These are phyloP conservation scores for Xylariaceae sp. DNA, from an alignment of 2,329 filamentous ascomycete species.

Conservation along the genomic window DNA sequence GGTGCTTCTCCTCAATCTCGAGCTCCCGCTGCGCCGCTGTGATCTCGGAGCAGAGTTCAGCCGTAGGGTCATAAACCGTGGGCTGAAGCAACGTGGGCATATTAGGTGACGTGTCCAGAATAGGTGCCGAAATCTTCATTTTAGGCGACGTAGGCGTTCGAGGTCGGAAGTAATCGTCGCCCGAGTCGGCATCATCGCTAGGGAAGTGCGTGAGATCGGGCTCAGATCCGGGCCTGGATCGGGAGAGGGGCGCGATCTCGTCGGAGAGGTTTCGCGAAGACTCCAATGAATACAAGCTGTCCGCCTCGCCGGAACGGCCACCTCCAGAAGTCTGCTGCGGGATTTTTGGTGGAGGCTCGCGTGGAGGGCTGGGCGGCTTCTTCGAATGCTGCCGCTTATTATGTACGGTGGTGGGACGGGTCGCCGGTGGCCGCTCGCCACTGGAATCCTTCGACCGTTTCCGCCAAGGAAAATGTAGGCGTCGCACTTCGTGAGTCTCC, in stretches of 20 bases:
- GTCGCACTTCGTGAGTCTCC: constrained; percentile 19
- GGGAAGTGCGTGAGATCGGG: constrained; percentile 32
- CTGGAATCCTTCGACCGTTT: constrained; percentile 25
- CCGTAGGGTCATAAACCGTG: constrained; percentile 49
- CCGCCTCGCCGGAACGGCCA: constrained; percentile 31
- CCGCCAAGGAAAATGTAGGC: constrained; percentile 25
- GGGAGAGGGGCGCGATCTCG: constrained; percentile 27
- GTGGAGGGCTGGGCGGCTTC: constrained; percentile 18
- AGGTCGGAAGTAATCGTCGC: constrained; percentile 32
- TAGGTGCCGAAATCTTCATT: constrained; percentile 44
- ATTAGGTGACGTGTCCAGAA: constrained; percentile 42
- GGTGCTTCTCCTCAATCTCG: constrained; percentile 51
- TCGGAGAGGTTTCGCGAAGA: constrained; percentile 30
- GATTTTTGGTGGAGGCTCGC: constrained; percentile 21
- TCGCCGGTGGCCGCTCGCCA: constrained; percentile 20
- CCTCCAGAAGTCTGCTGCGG: constrained; percentile 24
- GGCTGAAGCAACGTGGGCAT: constrained; percentile 50
- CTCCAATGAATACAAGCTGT: constrained; percentile 26
- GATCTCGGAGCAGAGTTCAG: constrained; percentile 42
- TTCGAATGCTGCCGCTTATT: constrained; percentile 24
- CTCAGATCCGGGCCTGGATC: constrained; percentile 25
- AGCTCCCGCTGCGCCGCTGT: constrained; percentile 55
- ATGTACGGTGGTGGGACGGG: constrained; percentile 18
- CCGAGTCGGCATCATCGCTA: constrained; percentile 27
- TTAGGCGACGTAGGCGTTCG: constrained; percentile 25